These are phyloP conservation scores for Teratosphaeria destructans DNA, from an alignment of 2,329 filamentous ascomycete genomes.

Conservation along the genomic window DNA sequence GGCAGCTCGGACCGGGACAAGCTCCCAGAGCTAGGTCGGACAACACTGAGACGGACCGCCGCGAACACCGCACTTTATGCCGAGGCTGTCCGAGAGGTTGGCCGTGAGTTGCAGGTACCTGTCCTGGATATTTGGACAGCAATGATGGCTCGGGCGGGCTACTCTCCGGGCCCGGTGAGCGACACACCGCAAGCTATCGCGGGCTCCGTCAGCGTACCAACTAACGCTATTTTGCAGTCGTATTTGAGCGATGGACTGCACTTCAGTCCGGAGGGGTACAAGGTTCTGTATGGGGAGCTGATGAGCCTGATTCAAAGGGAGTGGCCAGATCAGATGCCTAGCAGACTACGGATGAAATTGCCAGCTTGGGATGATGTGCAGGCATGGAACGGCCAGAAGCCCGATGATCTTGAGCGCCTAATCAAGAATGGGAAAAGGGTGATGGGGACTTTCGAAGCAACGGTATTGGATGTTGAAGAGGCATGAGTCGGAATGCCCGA, in stretches of 20 bases:
- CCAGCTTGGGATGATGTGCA: constrained; percentile 41
- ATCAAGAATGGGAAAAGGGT: neutral
- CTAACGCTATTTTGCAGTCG: constrained; percentile 44
- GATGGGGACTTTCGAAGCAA: neutral
- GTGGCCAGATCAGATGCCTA: constrained; percentile 47
- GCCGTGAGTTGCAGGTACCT: constrained; percentile 43
- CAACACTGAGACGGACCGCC: constrained; percentile 41
- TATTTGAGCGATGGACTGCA: constrained; percentile 52
- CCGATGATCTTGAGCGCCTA: neutral
- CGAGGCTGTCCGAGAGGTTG: constrained; percentile 54
- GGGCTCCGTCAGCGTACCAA: constrained; percentile 48
- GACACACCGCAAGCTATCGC: constrained; percentile 32
- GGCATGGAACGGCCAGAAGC: constrained; percentile 11
- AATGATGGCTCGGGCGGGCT: constrained; percentile 57
- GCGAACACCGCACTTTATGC: constrained; percentile 54
- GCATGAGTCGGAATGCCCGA: neutral
- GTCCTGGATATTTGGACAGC: constrained; percentile 72
- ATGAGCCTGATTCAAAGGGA: constrained; percentile 40
- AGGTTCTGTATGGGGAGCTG: constrained; percentile 44
- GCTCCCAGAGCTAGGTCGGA: constrained; percentile 3
- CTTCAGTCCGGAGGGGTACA: constrained; percentile 46
- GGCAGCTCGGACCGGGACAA: constrained; percentile 8
- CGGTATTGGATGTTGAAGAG: neutral
- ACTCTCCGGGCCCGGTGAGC: constrained; percentile 23
- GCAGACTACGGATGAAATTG: constrained; percentile 41